Conservation (phyloP, 768 basidiomycete species). For the Mycena filopes region DNA sequence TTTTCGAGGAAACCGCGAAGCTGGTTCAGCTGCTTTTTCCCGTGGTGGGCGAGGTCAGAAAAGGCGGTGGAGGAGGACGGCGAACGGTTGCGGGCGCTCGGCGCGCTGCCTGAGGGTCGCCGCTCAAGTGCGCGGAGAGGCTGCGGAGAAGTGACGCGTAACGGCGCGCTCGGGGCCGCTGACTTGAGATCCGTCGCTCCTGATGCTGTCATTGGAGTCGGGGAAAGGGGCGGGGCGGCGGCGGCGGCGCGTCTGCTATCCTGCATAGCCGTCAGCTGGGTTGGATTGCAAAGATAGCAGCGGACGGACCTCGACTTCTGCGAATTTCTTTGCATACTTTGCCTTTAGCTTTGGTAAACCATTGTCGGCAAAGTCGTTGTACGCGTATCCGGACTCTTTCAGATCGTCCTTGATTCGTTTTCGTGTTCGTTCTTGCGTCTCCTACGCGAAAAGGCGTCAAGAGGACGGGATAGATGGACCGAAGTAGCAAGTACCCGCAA, state of each 20-base stretch:
- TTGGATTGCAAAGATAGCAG: slow-evolving; percentile 8
- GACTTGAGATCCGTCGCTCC: slow-evolving; percentile 55
- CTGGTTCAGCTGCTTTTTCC: slow-evolving; percentile 88
- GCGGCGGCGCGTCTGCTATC: slow-evolving; percentile 70
- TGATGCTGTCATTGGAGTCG: slow-evolving; percentile 45
- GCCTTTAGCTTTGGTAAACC: slow-evolving; percentile 85
- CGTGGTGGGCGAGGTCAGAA: slow-evolving; percentile 89
- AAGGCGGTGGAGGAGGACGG: slow-evolving; percentile 86
- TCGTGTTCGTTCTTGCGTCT: slow-evolving; percentile 91
- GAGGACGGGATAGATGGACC: background rate
- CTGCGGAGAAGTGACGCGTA: slow-evolving; percentile 75
- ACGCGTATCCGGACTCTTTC: slow-evolving; percentile 79
- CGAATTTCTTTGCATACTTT: slow-evolving; percentile 84
- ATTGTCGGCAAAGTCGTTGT: slow-evolving; percentile 84
- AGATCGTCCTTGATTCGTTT: slow-evolving; percentile 93
- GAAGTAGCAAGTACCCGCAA: slow-evolving; percentile 64
- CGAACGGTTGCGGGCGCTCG: slow-evolving; percentile 71
- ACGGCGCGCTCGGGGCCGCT: slow-evolving; percentile 56
- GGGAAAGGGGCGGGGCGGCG: slow-evolving; percentile 44
- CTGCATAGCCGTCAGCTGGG: slow-evolving; percentile 47
- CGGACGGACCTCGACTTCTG: slow-evolving; percentile 79
- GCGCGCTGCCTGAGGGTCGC: slow-evolving; percentile 70
- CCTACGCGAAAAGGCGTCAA: slow-evolving; percentile 54
- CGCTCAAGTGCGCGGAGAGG: slow-evolving; percentile 81
- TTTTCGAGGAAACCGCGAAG: slow-evolving; percentile 89